A percentile compares a stretch with the other conserved stretches of the same genome.
phyloP scores from a whole-genome alignment of 2,329 filamentous ascomycete genomes.

The Cladosporium halotolerans region DNA sequence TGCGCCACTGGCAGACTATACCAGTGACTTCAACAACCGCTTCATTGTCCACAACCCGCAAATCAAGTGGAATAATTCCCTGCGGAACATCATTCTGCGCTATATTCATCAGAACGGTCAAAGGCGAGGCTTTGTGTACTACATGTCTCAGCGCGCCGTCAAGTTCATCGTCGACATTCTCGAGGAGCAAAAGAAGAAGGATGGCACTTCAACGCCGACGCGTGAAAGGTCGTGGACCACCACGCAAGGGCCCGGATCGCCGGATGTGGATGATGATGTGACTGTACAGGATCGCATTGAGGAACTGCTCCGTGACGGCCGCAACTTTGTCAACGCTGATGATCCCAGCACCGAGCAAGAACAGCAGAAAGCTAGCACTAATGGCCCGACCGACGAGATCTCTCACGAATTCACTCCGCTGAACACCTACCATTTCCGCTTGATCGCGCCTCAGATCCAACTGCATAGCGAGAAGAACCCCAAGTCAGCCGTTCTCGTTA shows the following conservation, averaged over 20 bases:
- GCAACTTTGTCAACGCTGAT: slow-evolving; percentile 71
- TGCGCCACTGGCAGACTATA: slow-evolving; percentile 69
- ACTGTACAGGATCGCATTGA: slow-evolving; percentile 80
- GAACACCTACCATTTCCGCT: slow-evolving; percentile 87
- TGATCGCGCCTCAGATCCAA: slow-evolving; percentile 97
- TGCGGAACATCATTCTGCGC: slow-evolving; percentile 91
- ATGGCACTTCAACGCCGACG: slow-evolving; percentile 31
- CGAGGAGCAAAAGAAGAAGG: slow-evolving; percentile 79
- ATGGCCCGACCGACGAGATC: slow-evolving; percentile 58
- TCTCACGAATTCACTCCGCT: slow-evolving; percentile 82
- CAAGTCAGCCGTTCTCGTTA: slow-evolving; percentile 93
- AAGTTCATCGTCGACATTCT: slow-evolving; percentile 98
- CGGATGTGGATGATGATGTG: slow-evolving; percentile 52
- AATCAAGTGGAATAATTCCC: slow-evolving; percentile 94
- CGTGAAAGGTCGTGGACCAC: slow-evolving; percentile 23
- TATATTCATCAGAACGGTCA: slow-evolving; percentile 98
- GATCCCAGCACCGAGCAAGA: slow-evolving; percentile 48
- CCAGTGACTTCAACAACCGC: slow-evolving; percentile 93
- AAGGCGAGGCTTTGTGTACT: slow-evolving; percentile 92
- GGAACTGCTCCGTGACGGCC: slow-evolving; percentile 76
- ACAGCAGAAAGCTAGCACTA: slow-evolving; percentile 14
- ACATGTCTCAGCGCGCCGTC: slow-evolving; percentile 88
- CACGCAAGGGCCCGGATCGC: slow-evolving; percentile 27
- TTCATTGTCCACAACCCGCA: slow-evolving; percentile 98
- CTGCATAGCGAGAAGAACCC: slow-evolving; percentile 97